Evolutionary conservation across 805 yeast species (phyloP), one percentile per base, ranked within the genome.

Genomic region (Schwanniomyces pseudopolymorphus): DNA sequence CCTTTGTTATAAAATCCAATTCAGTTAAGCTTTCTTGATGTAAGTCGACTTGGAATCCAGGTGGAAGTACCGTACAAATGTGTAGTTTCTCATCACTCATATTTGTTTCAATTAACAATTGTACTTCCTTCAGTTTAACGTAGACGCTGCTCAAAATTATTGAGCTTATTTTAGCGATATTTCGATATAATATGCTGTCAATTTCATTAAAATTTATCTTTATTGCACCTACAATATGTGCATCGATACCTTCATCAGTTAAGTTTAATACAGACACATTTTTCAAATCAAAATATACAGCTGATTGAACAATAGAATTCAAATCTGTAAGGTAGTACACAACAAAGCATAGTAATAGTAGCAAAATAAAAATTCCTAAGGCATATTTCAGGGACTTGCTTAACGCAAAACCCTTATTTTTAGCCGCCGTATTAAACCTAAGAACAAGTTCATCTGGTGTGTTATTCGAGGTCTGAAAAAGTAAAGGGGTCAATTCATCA

Each of bases 131-230:
- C 13, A 40, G 48, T 7, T 67, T 60, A 9, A 67, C 50, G 3
- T 54, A 49, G 1, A 67, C 54, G 0, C 54, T 44, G 1, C 73
- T 70, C 11, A 64, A 26, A 2, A 60, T 7, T 1, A 55, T 37
- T 2, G 66, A 61, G 0, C 57, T 59, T 2, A 55, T 24, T 39
- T 56, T 58, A 24, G 65, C 44, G 1, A 60, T 33, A 21, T 48
- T 42, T 19, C 60, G 53, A 42, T 62, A 62, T 3, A 67, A 7
- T 2, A 40, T 17, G 41, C 56, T 63, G 26, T 52, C 20, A 5
- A 69, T 53, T 7, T 55, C 46, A 40, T 56, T 61, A 49, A 70
- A 71, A 49, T 69, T 47, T 13, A 69, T 53, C 5, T 49, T 38
- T 2, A 69, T 43, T 0, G 58, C 42, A 3, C 67, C 68, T 4